Percentiles rank a stretch among this genome's conserved stretches.
Evolutionary conservation across 768 basidiomycete species (phyloP).

Genomic region (Lentinus brumalis): DNA sequence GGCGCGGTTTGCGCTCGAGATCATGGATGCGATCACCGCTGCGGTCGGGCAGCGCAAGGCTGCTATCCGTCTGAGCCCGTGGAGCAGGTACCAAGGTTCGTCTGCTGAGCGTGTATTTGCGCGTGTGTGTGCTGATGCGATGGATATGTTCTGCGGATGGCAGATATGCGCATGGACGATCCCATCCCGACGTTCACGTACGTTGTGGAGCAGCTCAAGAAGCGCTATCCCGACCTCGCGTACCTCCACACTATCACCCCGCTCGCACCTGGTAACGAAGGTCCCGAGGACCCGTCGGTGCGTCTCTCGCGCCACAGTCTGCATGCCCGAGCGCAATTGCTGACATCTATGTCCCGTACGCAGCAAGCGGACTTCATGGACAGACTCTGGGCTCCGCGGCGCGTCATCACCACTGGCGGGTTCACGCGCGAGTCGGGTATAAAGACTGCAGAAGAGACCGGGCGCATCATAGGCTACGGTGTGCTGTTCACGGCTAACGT

Average conservation of each 20-base stretch:
- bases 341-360: not conserved
- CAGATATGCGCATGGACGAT: slow-evolving; percentile 41
- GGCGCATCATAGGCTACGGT: slow-evolving; percentile 30
- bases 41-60: slow-evolving; percentile 42
- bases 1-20: slow-evolving; percentile 45
- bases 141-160: not conserved
- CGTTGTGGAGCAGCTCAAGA: slow-evolving; percentile 43
- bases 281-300: slow-evolving; percentile 10
- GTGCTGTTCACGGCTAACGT: slow-evolving; percentile 33
- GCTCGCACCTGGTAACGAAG: not conserved
- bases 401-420: slow-evolving; percentile 29
- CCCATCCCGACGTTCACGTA: slow-evolving; percentile 58
- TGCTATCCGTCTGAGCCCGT: slow-evolving; percentile 43
- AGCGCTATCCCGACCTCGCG: slow-evolving; percentile 40
- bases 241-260: slow-evolving; percentile 40
- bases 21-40: slow-evolving; percentile 37
- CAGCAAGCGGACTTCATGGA: slow-evolving; percentile 26
- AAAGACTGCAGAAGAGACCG: slow-evolving; percentile 24
- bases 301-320: not conserved
- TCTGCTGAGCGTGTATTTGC: not conserved
- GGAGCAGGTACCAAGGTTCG: slow-evolving; percentile 25
- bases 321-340: no score
- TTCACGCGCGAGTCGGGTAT: slow-evolving; percentile 25
- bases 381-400: slow-evolving; percentile 26
- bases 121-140: not conserved